Evolutionary conservation across 345 rosid genomes (phyloP), one percentile per base, ranked within the genome.

Genomic region (Leavenworthia alabamica): DNA sequence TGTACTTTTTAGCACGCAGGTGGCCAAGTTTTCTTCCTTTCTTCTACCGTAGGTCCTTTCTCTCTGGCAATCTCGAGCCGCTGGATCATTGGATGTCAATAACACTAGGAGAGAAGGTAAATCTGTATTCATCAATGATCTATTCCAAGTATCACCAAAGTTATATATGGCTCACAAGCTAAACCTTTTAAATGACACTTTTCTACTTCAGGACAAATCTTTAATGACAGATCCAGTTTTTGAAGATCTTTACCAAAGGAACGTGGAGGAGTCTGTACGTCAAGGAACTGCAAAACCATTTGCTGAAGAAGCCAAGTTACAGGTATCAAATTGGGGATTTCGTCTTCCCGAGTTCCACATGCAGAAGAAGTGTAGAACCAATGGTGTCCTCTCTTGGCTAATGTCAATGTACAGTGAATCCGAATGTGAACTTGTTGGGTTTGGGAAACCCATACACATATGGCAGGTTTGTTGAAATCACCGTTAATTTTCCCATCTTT

Each of bases 241-340:
- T 79, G 83, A 83, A 77, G 96, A 80, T 33, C 75, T 79, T 66
- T 86, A 93, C 93, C 85, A 82, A 40, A 83, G 99, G 76, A 85
- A 86, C 29, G 91, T 93, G 33, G 99, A 93, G 73, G 97, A 89
- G 77, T 83, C 99, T 0, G 58, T 87, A 65, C 90, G 99, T 56
- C 97, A 89, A 60, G 96, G 90, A 67, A 79, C 69, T 32, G 13
- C 77, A 47, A 82, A 79, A 46, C 91, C 97, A 39, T 86, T 89
- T 69, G 73, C 81, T 1, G 89, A 93, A 77, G 99, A 93, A 80
- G 81, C 86, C 7, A 72, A 37, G 61, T 76, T 86, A 19, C 85
- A 76, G 64, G 88, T 86, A 12, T 89, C 94, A 44, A 78, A 83
- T 48, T 93, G 97, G 99, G 94, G 94, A 22, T 93, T 93, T 70